Base-by-base conservation (phyloP, 2,329 filamentous ascomycete genomes). In the Colletotrichum liriopes region DNA sequence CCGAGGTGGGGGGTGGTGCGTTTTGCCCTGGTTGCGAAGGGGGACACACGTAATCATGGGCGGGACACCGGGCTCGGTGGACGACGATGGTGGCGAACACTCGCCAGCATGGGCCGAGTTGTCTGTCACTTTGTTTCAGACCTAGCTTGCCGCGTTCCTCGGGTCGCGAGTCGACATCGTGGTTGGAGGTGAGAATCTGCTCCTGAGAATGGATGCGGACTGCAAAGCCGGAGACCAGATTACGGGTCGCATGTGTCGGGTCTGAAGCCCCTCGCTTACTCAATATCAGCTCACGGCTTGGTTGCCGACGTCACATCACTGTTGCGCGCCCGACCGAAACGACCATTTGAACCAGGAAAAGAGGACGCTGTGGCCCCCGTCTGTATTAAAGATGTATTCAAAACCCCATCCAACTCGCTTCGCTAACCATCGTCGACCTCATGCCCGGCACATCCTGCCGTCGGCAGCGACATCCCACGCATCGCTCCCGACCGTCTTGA, bases 401-500 rank as follows among this genome's bases (percentile, higher is more conserved):
- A 29, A 52, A 41, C 16, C 9, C 7, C 39, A 61, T 32, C 12
- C 29, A 47, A n/a, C 58, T 29, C 26, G 11, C 23, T 4, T 18
- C 32, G 37, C 51, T 65, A 18, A 20, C 14, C n/a, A 37, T 49
- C 29, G 35, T 41, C 12, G 43, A 45, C 11, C 23, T 73, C 54
- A 74, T 39, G 67, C 73, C 29, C 60, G 72, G 71, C 86, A 87
- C 77, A 87, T 78, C 35, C 84, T 80, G 11, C 85, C 86, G 66
- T 80, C 73, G 7, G 77, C 79, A 5, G 77, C 78, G 9, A 84
- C 79, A 29, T 66, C 74, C 87, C 87, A 90, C n/a, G 75, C 76
- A 62, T 90, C 87, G 67, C 85, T 87, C 0, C 87, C 88, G 7
- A 90, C 87, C 5, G 81, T 84, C n/a, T 82, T 84, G 7, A 76